Base-by-base conservation (phyloP, 805 yeast genomes). In the Candida quercuum region DNA sequence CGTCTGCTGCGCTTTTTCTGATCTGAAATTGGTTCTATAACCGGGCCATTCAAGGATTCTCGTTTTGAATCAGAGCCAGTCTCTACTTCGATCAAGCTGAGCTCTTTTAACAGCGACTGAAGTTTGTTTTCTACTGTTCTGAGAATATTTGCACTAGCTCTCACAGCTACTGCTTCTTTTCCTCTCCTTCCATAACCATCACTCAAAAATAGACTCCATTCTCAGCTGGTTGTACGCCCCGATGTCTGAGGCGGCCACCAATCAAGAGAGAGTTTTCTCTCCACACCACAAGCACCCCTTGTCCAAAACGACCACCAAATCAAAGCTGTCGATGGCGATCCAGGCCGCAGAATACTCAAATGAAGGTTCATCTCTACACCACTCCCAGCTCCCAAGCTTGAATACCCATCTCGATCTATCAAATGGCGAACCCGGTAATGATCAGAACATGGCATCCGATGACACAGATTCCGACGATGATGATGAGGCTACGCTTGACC, bases 401-500 rank as follows among this genome's bases (percentile, higher is more conserved):
- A 12, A 19, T 7, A 13, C 4, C 28, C 18, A 6, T 18, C 38
- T 15, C 32, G 32, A 9, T 22, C 35, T 13, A 10, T 14, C 15
- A 26, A 14, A 26, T 26, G 15, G 18, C 5, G 18, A 21, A 3
- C 5, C 17, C 17, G 29, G 11, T 5, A 37, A 39, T 26, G 17
- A n/a, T 9, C 17, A 17, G 14, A 29, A 10, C 8, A 9, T 13
- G 8, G 39, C 34, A 7, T 35, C 39, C 13, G 39, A 39, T 20
- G 43, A 36, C 6, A 42, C 27, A 20, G 43, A 37, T 23, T 46
- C 37, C n/a, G 49, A 43, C 14, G 52, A 46, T 14, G 54, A 44
- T n/a, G 40, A 19, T 2, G 55, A 49, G 6, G 60, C 41, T 3
- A 56, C 49, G 12, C 52, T 51, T 27, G 69, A 60, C n/a, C 56